Evolutionary conservation across 139 green algal species (phyloP).

Genomic region (Haematococcus lacustris): DNA sequence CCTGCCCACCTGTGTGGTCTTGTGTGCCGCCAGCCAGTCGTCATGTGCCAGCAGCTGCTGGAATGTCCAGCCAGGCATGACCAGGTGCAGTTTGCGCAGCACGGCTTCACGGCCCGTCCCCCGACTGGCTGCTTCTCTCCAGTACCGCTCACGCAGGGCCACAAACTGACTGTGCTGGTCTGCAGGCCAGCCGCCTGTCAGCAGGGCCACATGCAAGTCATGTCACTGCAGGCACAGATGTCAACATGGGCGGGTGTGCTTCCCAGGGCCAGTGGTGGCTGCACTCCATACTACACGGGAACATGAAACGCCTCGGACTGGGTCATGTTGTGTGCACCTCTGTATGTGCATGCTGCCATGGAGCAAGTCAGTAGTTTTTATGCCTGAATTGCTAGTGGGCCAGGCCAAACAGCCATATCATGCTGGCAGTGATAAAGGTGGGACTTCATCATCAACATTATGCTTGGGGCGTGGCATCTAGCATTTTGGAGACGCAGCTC

Average conservation of each 20-base stretch:
- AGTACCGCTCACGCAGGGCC: conserved; percentile 8
- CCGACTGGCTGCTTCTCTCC: conserved; percentile 1
- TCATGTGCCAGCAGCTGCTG: conserved; percentile 17
- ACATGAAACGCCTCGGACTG: no score
- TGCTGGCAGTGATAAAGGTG: not conserved
- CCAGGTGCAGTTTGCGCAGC: conserved; percentile 11
- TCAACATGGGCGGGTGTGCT: no score
- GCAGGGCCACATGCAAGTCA: not conserved
- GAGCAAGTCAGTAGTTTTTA: no score
- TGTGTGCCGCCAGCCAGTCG: conserved; percentile 16
- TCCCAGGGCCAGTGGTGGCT: not conserved
- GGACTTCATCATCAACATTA: not conserved
- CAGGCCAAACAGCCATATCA: not conserved
- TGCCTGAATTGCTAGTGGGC: no score
- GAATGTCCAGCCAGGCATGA: conserved; percentile 11
- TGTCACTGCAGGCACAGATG: not conserved
- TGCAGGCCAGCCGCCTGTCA: conserved; percentile 14
- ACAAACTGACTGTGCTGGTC: conserved; percentile 24
- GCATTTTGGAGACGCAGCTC: no score
- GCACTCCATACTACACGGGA: not conserved
- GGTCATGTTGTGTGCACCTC: no score
- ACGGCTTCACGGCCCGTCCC: conserved; percentile 7
- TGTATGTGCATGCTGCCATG: no score
- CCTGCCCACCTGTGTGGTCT: not conserved
- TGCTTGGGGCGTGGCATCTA: no score